A percentile compares a stretch with the other conserved stretches of the same genome.
phyloP scores from a whole-genome alignment of 768 basidiomycete species.

The Boletus reticuloceps region DNA sequence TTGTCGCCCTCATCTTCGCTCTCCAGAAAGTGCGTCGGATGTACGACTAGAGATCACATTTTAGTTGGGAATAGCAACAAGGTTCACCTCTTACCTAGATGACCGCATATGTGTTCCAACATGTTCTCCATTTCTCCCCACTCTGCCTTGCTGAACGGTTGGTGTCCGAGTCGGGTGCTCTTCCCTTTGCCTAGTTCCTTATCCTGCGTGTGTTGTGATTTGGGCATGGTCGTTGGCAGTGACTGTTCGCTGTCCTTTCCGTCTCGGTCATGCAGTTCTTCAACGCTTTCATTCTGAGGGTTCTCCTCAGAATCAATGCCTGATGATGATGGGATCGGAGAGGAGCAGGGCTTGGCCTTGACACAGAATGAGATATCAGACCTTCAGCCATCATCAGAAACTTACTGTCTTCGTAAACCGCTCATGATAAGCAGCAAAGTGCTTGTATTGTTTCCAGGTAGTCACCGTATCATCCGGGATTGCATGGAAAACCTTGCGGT shows the following conservation, averaged over 20 bases:
- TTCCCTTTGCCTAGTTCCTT: slow-evolving; percentile 38
- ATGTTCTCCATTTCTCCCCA: slow-evolving; percentile 86
- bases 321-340: slow-evolving; percentile 47
- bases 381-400: background rate
- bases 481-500: slow-evolving; percentile 90
- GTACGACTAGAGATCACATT: slow-evolving; percentile 54
- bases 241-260: slow-evolving; percentile 20
- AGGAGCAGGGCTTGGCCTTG: slow-evolving; percentile 43
- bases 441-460: slow-evolving; percentile 95
- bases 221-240: slow-evolving; percentile 10
- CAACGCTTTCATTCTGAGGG: slow-evolving; percentile 12
- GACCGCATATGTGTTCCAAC: slow-evolving; percentile 73
- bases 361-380: slow-evolving; percentile 2
- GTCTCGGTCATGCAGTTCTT: slow-evolving; percentile 19
- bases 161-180: slow-evolving; percentile 48
- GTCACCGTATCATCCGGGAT: slow-evolving; percentile 90
- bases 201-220: slow-evolving; percentile 31
- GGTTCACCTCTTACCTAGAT: slow-evolving; percentile 61
- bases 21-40: slow-evolving; percentile 85
- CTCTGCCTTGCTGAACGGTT: slow-evolving; percentile 82
- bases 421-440: slow-evolving; percentile 76
- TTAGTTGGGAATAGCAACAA: background rate
- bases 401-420: slow-evolving; percentile 67
- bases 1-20: slow-evolving; percentile 92
- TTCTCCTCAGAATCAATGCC: slow-evolving; percentile 49